phyloP scores from a whole-genome alignment of 345 rosid species.

The Nasturtium officinale region DNA sequence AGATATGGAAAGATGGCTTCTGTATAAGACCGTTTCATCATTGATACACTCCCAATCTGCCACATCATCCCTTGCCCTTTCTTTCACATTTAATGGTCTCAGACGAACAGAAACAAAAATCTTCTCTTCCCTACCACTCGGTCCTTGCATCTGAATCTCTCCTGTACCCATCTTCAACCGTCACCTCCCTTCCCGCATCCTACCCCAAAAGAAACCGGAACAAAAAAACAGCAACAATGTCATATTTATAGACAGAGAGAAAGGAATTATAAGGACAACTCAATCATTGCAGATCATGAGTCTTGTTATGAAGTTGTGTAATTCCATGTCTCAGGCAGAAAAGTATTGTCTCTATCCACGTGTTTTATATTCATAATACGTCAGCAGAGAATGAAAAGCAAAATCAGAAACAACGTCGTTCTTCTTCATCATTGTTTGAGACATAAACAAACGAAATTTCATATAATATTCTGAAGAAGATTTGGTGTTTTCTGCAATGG shows the following conservation, averaged over 20 bases:
- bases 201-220: conserved; percentile 47
- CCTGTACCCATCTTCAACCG: conserved; percentile 57
- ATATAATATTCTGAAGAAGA: conserved; percentile 24
- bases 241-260: not conserved
- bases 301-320: conserved; percentile 44
- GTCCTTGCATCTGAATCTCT: conserved; percentile 56
- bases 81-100: conserved; percentile 86
- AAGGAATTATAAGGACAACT: conserved; percentile 34
- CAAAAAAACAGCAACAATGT: conserved; percentile 31
- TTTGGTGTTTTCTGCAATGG: conserved; percentile 54
- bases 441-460: conserved; percentile 41
- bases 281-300: conserved; percentile 50
- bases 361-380: conserved; percentile 29
- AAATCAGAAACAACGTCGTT: conserved; percentile 32
- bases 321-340: conserved; percentile 38
- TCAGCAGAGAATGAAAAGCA: conserved; percentile 27
- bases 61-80: conserved; percentile 66
- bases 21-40: conserved; percentile 65
- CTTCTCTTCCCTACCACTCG: conserved; percentile 57
- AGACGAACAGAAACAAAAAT: conserved; percentile 83
- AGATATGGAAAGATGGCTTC: conserved; percentile 70
- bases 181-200: conserved; percentile 44
- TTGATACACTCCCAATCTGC: conserved; percentile 93
- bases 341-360: conserved; percentile 40
- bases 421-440: conserved; percentile 37